phyloP scores from a whole-genome alignment of 1,284 basidiomycete species.

The Grifola frondosa region DNA sequence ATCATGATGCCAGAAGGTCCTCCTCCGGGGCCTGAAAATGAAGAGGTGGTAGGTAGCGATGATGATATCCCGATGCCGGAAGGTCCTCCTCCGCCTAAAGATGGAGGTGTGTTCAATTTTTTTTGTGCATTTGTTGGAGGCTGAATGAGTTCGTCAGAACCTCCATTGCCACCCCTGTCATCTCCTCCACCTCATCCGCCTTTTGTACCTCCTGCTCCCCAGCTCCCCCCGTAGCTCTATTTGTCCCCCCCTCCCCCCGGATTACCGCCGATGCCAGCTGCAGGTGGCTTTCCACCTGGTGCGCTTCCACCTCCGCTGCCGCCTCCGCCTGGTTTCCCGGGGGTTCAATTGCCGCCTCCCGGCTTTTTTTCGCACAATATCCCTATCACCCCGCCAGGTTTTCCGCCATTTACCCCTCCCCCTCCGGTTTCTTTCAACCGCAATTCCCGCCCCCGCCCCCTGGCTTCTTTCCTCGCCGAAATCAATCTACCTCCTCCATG shows the following conservation, averaged over 20 bases:
- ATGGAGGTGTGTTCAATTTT: conserved; percentile 16
- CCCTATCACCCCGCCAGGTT: conserved; percentile 23
- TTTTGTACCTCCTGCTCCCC: conserved; percentile 22
- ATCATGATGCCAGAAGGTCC: conserved; percentile 74
- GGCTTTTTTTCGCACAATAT: conserved; percentile 15
- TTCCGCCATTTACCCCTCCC: conserved; percentile 24
- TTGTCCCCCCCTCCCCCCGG: conserved; percentile 11
- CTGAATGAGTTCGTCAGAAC: neutral
- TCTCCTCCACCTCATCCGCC: conserved; percentile 22
- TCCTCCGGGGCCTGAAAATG: conserved; percentile 51
- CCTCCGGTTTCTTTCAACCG: conserved; percentile 8
- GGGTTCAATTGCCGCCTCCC: conserved; percentile 20
- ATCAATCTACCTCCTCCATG: conserved; percentile 46
- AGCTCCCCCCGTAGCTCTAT: too few relatives aligned
- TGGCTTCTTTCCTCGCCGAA: conserved; percentile 56
- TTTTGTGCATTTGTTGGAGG: neutral
- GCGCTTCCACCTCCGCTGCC: conserved; percentile 27
- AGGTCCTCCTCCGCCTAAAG: conserved; percentile 62
- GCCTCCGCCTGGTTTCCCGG: conserved; percentile 30
- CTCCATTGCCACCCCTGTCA: conserved; percentile 20
- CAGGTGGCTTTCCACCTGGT: conserved; percentile 12
- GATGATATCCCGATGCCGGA: conserved; percentile 88
- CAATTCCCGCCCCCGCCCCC: conserved; percentile 48
- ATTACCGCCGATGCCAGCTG: conserved; percentile 20
- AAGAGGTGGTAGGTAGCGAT: conserved; percentile 53